A percentile compares a stretch with the other conserved stretches of the same genome.
Evolutionary conservation across 1,284 basidiomycete species (phyloP).

Genomic region (Apiotrichum sp.): DNA sequence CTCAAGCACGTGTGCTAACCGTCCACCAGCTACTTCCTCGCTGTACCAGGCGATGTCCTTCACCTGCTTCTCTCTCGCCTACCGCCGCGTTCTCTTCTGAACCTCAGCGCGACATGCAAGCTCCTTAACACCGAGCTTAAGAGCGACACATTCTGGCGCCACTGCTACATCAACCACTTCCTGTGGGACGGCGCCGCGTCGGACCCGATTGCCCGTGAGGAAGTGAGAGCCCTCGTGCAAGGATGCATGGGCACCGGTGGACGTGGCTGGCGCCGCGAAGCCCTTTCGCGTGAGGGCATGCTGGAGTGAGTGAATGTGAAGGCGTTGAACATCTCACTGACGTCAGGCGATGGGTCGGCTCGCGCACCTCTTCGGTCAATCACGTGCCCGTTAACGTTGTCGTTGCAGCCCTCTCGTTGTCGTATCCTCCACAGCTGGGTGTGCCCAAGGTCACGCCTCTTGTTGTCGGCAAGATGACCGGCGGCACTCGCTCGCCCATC

Average conservation of each 20-base stretch:
- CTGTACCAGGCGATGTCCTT: conserved; percentile 37
- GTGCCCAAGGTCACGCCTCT: conserved; percentile 7
- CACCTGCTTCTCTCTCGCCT: conserved; percentile 33
- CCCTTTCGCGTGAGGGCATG: conserved; percentile 36
- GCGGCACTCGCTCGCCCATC: neutral
- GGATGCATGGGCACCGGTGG: conserved; percentile 14
- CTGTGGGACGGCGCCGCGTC: conserved; percentile 25
- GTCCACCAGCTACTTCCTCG: conserved; percentile 29
- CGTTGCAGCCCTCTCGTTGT: conserved; percentile 37
- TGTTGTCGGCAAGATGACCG: conserved; percentile 29
- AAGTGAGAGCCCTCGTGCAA: conserved; percentile 25
- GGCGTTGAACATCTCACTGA: no score
- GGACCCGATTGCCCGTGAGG: conserved; percentile 12
- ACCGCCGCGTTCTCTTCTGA: conserved; percentile 33
- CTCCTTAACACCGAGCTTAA: conserved; percentile 25
- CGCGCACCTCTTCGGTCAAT: conserved; percentile 28
- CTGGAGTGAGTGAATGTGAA: conserved; percentile 29
- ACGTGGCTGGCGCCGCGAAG: conserved; percentile 17
- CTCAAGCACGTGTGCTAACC: conserved; percentile 10
- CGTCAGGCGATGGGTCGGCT: conserved; percentile 36
- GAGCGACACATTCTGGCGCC: conserved; percentile 39
- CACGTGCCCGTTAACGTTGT: conserved; percentile 35
- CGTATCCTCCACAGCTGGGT: conserved; percentile 28
- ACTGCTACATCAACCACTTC: conserved; percentile 41
- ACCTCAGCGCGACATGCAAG: conserved; percentile 31